Evolutionary conservation across 2,329 filamentous ascomycete species (phyloP).

Genomic region (Rhexocercosporidium sp.): DNA sequence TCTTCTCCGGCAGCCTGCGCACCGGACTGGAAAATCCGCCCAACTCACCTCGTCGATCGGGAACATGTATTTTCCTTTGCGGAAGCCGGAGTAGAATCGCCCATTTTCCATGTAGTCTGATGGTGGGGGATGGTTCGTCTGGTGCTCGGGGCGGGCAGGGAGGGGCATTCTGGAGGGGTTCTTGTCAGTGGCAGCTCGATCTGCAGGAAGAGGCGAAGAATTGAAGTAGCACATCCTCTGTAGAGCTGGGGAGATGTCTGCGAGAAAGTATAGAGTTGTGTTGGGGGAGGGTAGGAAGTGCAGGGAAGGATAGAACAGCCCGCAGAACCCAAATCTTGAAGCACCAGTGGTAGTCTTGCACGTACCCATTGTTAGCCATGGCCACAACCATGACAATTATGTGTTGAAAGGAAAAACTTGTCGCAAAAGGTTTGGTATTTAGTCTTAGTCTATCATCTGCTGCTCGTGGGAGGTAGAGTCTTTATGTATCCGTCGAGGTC

Average conservation of each 20-base stretch:
- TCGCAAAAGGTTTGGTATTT: constrained; percentile 15
- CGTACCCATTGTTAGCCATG: constrained; percentile 42
- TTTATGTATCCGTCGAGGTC: not conserved
- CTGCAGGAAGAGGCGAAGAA: not conserved
- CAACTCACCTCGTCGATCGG: constrained; percentile 73
- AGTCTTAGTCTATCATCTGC: constrained; percentile 3
- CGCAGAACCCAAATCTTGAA: not conserved
- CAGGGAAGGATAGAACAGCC: not conserved
- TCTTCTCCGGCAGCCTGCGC: not conserved
- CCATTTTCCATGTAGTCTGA: constrained; percentile 66
- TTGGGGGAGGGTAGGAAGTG: constrained; percentile 4
- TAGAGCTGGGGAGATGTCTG: not conserved
- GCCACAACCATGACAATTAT: constrained; percentile 37
- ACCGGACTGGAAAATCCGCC: not conserved
- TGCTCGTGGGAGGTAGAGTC: not conserved
- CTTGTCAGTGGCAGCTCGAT: constrained; percentile 25
- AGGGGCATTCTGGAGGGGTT: constrained; percentile 29
- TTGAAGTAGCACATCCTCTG: not conserved
- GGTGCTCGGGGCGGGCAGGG: constrained; percentile 24
- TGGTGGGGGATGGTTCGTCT: constrained; percentile 15
- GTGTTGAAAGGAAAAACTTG: constrained; percentile 6
- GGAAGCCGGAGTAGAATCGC: constrained; percentile 71
- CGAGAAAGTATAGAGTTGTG: not conserved
- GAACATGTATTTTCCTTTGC: constrained; percentile 72
- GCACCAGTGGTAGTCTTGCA: constrained; percentile 19